Evolutionary conservation across 768 basidiomycete species (phyloP), one percentile per base, ranked within the genome.

Genomic region (Exidia glandulosa): DNA sequence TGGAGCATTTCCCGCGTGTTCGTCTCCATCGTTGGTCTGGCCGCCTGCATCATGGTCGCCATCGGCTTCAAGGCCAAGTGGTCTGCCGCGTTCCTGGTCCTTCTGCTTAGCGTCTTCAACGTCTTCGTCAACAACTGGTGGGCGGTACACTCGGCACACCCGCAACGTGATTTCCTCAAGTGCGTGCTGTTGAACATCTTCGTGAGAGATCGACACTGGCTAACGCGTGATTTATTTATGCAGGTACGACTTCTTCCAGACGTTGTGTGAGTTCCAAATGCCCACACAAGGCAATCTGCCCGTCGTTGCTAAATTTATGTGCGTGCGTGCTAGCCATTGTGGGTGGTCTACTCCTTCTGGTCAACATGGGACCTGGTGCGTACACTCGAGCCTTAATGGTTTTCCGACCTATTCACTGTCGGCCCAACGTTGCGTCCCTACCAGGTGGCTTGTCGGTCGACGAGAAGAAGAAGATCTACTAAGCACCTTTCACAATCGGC

Each of bases 201-300:
- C n/a, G n/a, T n/a, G n/a, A n/a, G n/a, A n/a, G 52, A 33, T 32
- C 27, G 25, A 48, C 23, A 52, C 32, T 56, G 60, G 29, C 56
- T 60, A 14, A 54, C 50, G 50, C 50, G 19, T 25, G 25, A 54
- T 19, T n/a, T 29, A 25, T 31, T 54, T 59, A 58, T 54, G 19
- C 63, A 91, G 90, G 80, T 96, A 97, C 69, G 96, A 99, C 75
- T 99, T 99, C 78, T 97, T 96, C 88, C 94, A 97, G 75, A 98
- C 94, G 32, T 80, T 96, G 33, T 96, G 82, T 85, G 65, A 68
- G 76, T 69, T 32, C 36, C 58, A 57, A 32, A n/a, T n/a, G n/a
- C n/a, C n/a, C n/a, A n/a, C n/a, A n/a, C n/a, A n/a, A n/a, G n/a
- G 13, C 30, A 36, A 57, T 23, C 36, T 57, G 30, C 45, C 56